Percentiles rank a stretch among this genome's conserved stretches.
Evolutionary conservation across 257 asterid genomes (phyloP).

Genomic region (Solanum piurae): DNA sequence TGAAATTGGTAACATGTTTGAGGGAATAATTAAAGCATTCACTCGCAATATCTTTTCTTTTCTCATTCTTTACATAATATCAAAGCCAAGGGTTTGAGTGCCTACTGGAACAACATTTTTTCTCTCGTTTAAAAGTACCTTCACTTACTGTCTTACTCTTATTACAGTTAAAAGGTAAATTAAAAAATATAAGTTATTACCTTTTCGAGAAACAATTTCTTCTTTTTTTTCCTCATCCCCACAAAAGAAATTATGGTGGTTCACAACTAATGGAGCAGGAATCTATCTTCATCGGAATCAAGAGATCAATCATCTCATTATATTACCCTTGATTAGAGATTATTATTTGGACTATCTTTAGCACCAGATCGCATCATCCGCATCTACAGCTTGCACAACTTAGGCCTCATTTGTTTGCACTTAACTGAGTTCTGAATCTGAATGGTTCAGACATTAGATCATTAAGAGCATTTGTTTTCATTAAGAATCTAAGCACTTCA

Average conservation of each 20-base stretch:
- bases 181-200: neutral
- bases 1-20: neutral
- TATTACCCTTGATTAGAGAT: neutral
- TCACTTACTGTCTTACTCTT: neutral
- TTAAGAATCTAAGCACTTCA: neutral
- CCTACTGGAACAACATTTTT: neutral
- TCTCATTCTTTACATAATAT: neutral
- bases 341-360: neutral
- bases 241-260: neutral
- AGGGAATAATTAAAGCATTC: neutral
- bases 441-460: neutral
- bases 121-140: neutral
- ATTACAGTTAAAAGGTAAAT: neutral
- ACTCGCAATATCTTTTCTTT: neutral
- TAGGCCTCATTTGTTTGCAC: neutral
- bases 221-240: neutral
- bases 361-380: neutral
- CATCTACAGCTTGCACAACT: neutral
- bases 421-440: neutral
- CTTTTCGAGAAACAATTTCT: neutral
- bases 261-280: neutral
- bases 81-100: neutral
- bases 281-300: neutral
- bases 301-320: neutral
- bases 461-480: neutral